A percentile compares a stretch with the other conserved stretches of the same genome.
Evolutionary conservation across 1,284 basidiomycete species (phyloP).

Genomic region (Rhodotorula sp.): DNA sequence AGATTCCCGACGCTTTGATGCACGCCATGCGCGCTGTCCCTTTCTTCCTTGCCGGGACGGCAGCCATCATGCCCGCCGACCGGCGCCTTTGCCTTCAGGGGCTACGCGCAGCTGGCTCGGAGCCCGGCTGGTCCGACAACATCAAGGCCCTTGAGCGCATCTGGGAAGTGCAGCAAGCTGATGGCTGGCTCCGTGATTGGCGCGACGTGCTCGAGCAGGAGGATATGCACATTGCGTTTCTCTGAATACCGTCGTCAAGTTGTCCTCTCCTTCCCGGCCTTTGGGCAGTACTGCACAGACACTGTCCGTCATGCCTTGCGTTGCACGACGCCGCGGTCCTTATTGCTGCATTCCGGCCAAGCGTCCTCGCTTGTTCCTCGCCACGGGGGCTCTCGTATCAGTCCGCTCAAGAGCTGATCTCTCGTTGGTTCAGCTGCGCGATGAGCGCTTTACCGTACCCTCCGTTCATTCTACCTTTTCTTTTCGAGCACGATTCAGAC

Average conservation of each 20-base stretch:
- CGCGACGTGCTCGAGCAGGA: conserved; percentile 18
- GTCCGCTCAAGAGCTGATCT: too few species aligned
- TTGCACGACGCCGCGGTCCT: too few species aligned
- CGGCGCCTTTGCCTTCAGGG: conserved; percentile 20
- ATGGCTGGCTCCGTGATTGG: conserved; percentile 26
- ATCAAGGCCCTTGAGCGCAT: conserved; percentile 20
- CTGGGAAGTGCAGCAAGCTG: conserved; percentile 15
- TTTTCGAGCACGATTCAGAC: too few species aligned
- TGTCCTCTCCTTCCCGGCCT: too few species aligned
- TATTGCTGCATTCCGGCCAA: too few species aligned
- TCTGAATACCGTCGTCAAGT: not conserved
- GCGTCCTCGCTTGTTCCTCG: too few species aligned
- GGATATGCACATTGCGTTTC: conserved; percentile 22
- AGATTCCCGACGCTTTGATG: not conserved
- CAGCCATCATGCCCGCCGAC: conserved; percentile 16
- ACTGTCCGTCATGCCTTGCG: too few species aligned
- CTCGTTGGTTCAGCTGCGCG: too few species aligned
- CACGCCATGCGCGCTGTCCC: conserved; percentile 15
- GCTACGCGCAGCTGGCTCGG: conserved; percentile 9
- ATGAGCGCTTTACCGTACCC: too few species aligned
- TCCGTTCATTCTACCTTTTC: too few species aligned
- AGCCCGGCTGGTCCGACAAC: conserved; percentile 17
- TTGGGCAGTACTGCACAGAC: too few species aligned
- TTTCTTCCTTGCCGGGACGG: conserved; percentile 32
- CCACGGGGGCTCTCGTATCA: too few species aligned